Conservation (phyloP, 192 early-diverging fungal species). For the Gaertneriomyces semiglobifer region DNA sequence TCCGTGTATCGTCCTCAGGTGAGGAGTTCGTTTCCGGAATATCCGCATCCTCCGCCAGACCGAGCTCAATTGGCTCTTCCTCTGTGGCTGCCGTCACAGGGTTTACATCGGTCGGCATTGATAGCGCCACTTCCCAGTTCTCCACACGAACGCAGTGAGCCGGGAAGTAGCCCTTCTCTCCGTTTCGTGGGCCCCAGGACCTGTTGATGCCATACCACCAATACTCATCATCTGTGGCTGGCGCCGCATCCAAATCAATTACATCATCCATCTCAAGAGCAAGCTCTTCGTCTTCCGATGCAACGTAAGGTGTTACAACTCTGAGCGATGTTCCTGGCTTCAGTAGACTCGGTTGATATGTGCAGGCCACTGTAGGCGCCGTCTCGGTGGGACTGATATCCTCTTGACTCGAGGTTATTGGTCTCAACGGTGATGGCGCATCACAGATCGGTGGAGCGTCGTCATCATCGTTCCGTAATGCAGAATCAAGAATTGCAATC, state of each 20-base stretch:
- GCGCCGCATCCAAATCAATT: slow-evolving; percentile 39
- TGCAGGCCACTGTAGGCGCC: too few species aligned
- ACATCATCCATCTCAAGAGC: slow-evolving; percentile 44
- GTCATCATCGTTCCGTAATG: too few species aligned
- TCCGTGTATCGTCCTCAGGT: slow-evolving; percentile 9
- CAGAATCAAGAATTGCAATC: too few species aligned
- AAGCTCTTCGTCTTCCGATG: slow-evolving; percentile 39
- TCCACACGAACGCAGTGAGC: slow-evolving; percentile 38
- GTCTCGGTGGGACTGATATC: too few species aligned
- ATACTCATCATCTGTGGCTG: slow-evolving; percentile 32
- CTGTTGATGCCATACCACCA: slow-evolving; percentile 50
- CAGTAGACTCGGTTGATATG: neutral
- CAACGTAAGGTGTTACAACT: slow-evolving; percentile 24
- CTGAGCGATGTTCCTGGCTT: slow-evolving; percentile 21
- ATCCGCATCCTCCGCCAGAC: neutral
- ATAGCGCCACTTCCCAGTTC: slow-evolving; percentile 32
- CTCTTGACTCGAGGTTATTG: too few species aligned
- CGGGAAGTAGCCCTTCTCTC: slow-evolving; percentile 49
- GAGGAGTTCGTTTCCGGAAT: neutral
- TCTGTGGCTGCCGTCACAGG: neutral
- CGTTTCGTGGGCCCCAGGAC: slow-evolving; percentile 44
- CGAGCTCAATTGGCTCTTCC: neutral
- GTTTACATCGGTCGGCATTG: neutral
- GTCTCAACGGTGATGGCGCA: too few species aligned
- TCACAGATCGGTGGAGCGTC: too few species aligned